Evolutionary conservation across 768 basidiomycete species (phyloP), one percentile per base, ranked within the genome.

Genomic region (Lentinula boryana): DNA sequence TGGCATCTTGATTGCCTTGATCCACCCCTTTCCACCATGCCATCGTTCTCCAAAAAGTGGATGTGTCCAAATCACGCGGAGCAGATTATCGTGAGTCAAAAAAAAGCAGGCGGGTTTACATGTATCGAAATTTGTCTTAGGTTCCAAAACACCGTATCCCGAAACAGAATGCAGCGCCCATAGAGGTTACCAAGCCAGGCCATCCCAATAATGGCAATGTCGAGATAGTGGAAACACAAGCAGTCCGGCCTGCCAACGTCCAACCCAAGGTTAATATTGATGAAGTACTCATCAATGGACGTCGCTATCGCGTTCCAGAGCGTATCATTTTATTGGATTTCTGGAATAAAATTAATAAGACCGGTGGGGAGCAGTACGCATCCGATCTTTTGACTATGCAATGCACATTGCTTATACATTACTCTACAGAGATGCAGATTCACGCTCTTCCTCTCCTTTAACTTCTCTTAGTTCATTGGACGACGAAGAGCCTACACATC

Each of bases 11-110:
- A 98, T 71, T 99, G 97, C 67, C 78, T 98, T 32, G 89, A 93
- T 67, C 97, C 96, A 15, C 97, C 97, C 7, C 76, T 96, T 62
- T 78, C 88, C 23, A 81, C 81, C 43, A 87, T 98, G 83, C 97
- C 97, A 3, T 81, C 89, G 12, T 85, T 88, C 61, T 85, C 85
- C 65, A 91, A 87, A 78, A 97, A 95, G 72, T 99, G 96, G 95
- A 97, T 96, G 95, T 99, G 97, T 72, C 97, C 97, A 7, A 93
- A 96, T 68, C 97, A 99, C 69, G 87, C 86, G n/a, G 95, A 97
- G 65, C 85, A 86, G 61, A 81, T 87, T 57, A 71, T 91, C 62
- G 95, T 96, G 70, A 73, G 93, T 78, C 15, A 40, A 49, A 60
- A 15, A 4, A 38, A 21, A 15, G 6, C 18, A 27, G 43, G 15